Percentiles rank a stretch among this genome's conserved stretches.
Evolutionary conservation across 768 basidiomycete genomes (phyloP).

Genomic region (Lactarius vividus): DNA sequence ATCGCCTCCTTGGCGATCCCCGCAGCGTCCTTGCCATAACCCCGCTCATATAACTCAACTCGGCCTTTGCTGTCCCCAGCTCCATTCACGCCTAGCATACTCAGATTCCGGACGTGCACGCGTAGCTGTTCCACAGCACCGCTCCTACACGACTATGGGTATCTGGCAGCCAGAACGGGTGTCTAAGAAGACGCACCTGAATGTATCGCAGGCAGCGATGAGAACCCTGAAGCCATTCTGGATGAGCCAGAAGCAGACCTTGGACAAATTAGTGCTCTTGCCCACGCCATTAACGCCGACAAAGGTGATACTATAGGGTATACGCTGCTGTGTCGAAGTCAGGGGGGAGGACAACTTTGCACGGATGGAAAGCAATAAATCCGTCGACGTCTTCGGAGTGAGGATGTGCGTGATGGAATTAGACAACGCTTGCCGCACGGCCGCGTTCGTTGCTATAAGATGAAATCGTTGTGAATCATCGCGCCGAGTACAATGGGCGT

Average conservation of each 20-base stretch:
- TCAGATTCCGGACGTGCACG: conserved; percentile 92
- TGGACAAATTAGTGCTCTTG: conserved; percentile 96
- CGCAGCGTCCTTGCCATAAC: conserved; percentile 99
- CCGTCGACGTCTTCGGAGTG: conserved; percentile 97
- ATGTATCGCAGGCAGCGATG: conserved; percentile 98
- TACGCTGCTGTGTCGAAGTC: conserved; percentile 69
- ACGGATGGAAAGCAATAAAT: conserved; percentile 88
- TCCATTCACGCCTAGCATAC: conserved; percentile 74
- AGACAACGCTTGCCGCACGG: conserved; percentile 80
- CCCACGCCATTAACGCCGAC: conserved; percentile 99
- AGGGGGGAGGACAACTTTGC: conserved; percentile 78
- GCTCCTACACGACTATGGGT: conserved; percentile 48
- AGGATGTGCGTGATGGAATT: conserved; percentile 88
- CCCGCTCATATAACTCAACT: conserved; percentile 93
- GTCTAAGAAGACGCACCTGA: conserved; percentile 51
- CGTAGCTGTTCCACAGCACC: conserved; percentile 98
- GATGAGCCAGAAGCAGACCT: conserved; percentile 98
- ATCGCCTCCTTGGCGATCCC: conserved; percentile 97
- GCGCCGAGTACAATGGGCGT: conserved; percentile 1
- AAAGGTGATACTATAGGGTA: conserved; percentile 92
- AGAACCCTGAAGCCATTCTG: conserved; percentile 92
- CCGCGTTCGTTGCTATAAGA: conserved; percentile 69
- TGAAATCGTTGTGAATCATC: conserved; percentile 16
- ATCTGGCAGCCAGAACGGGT: neutral
- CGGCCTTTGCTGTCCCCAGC: conserved; percentile 63